Base-by-base conservation (phyloP, 2,329 filamentous ascomycete species). In the Fusarium robinianum region DNA sequence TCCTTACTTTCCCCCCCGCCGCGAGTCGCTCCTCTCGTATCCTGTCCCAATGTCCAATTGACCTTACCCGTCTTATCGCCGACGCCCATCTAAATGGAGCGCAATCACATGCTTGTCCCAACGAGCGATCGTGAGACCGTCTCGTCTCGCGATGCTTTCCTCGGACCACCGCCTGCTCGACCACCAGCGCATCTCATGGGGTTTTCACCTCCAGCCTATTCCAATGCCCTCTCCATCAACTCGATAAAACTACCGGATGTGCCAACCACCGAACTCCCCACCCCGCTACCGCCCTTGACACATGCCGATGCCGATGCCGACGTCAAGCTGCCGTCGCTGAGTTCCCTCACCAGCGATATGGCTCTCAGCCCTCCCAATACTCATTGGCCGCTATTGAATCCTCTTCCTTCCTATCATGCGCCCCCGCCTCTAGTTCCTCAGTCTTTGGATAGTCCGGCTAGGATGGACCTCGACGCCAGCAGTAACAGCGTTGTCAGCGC, bases 341-440 rank as follows among this genome's bases (percentile, higher is more conserved):
- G 67, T 51, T 64, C 61, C 38, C 56, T 71, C 33, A 63, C 67
- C 9, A 58, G 59, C 36, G 63, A 63, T 35, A 55, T 67, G 38
- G 41, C 59, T 11, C 37, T 57, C 46, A 58, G 57, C 18, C 51
- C 55, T 11, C 38, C 46, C n/a, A 56, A 44, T 29, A 39, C 45
- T 25, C 49, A 53, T 47, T 80, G 77, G 77, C 72, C 74, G 15
- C 72, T 71, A 46, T 60, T 77, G 34, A 78, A 78, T 43, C 74
- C 75, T 0, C 63, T 78, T 14, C 73, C 75, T 8, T 67, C 71
- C 6, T 79, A 76, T 35, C 61, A 66, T 46, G 52, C 61, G 8
- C 45, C 62, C 2, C 40, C 32, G 6, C 46, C 46, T 10, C 41
- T 47, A 14, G 53, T 57, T 19, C 36, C 63, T 2, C 68, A 74